phyloP scores from a whole-genome alignment of 2,329 filamentous ascomycete genomes.

The Lecanicillium sp. region DNA sequence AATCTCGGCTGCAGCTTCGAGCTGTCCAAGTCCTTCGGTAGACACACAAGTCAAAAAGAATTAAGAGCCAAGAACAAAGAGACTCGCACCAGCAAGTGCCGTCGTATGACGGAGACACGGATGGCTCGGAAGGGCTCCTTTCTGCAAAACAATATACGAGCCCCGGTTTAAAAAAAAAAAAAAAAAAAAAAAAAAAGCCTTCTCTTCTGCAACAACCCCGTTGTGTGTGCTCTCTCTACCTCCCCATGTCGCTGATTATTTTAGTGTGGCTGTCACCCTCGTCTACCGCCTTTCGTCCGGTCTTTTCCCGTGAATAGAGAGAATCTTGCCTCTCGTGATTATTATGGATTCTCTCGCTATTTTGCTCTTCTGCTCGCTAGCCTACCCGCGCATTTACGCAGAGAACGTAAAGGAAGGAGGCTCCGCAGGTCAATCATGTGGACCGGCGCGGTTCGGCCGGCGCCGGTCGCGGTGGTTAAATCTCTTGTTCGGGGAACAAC shows the following conservation, averaged over 20 bases:
- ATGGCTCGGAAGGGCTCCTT: neutral
- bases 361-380: too few species aligned
- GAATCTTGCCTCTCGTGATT: neutral
- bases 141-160: neutral
- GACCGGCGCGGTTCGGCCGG: neutral
- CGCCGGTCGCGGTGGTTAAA: constrained; percentile 2
- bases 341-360: neutral
- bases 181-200: too few species aligned
- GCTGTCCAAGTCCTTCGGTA: too few species aligned
- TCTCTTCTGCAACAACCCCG: too few species aligned
- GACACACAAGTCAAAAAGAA: too few species aligned
- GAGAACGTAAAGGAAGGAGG: too few species aligned
- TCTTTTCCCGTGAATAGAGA: constrained; percentile 3
- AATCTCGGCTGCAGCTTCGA: too few species aligned
- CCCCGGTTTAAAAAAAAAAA: neutral
- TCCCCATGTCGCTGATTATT: neutral
- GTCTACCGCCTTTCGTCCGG: neutral
- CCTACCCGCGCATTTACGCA: too few species aligned
- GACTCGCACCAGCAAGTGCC: neutral
- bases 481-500: neutral
- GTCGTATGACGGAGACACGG: neutral
- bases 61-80: too few species aligned
- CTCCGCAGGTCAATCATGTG: too few species aligned
- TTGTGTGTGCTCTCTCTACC: neutral
- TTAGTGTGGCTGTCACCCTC: too few species aligned